phyloP scores from a whole-genome alignment of 225 moss, liverwort and hornwort genomes.

The Pseudisothecium myosuroides region DNA sequence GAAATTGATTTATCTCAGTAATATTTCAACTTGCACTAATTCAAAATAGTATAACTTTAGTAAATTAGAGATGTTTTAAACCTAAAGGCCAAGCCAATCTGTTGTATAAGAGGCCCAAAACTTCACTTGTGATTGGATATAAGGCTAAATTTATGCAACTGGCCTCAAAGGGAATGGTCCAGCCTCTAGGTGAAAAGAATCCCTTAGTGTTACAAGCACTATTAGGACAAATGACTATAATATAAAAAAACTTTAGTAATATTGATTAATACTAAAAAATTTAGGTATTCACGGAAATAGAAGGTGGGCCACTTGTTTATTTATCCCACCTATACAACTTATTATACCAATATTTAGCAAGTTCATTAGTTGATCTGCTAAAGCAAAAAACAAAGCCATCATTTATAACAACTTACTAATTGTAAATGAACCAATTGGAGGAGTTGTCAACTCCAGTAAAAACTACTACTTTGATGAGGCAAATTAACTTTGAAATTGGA shows the following conservation, averaged over 20 bases:
- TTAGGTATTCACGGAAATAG: neutral
- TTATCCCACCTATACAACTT: accelerated
- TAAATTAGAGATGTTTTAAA: neutral
- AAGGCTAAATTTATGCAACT: no score
- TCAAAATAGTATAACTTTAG: neutral
- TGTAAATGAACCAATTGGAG: neutral
- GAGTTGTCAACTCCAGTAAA: neutral
- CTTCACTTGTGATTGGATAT: no score
- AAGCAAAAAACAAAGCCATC: neutral
- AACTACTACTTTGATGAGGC: neutral
- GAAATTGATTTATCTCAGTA: neutral
- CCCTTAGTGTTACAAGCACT: no score
- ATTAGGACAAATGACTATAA: neutral
- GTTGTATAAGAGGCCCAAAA: no score
- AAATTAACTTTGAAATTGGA: neutral
- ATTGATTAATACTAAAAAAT: neutral
- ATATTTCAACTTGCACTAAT: neutral
- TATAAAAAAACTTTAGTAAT: neutral
- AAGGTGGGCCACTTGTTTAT: neutral
- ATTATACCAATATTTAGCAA: neutral
- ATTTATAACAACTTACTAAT: neutral
- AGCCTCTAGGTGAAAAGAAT: no score
- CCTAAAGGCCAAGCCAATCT: no score
- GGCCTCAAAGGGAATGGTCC: no score
- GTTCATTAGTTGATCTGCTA: accelerated